Evolutionary conservation across 1,139 yeast species (phyloP).

Genomic region (Yamadazyma songkhlaensis): DNA sequence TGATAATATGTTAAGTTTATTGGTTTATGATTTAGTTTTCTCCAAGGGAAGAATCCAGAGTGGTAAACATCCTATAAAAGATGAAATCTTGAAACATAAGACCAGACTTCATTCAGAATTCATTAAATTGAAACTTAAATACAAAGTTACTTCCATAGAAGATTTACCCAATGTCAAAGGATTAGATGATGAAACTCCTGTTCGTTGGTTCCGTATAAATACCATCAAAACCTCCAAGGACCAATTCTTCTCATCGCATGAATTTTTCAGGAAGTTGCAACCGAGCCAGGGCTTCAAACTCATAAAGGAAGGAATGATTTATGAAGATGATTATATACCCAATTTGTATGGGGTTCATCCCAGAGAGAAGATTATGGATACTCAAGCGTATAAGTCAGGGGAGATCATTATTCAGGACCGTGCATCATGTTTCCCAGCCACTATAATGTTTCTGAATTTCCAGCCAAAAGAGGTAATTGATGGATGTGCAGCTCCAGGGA

Average conservation of each 20-base stretch:
- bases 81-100: conserved; percentile 71
- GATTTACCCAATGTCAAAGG: conserved; percentile 34
- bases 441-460: conserved; percentile 54
- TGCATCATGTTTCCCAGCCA: conserved; percentile 95
- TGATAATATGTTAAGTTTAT: conserved; percentile 52
- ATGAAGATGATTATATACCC: conserved; percentile 68
- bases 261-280: conserved; percentile 43
- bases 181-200: conserved; percentile 64
- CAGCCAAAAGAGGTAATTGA: conserved; percentile 67
- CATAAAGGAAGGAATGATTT: conserved; percentile 57
- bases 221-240: conserved; percentile 46
- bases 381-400: conserved; percentile 70
- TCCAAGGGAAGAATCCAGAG: conserved; percentile 83
- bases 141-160: conserved; percentile 44
- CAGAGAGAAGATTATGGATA: conserved; percentile 58
- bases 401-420: conserved; percentile 88
- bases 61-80: conserved; percentile 86
- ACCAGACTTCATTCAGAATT: conserved; percentile 81
- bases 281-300: conserved; percentile 12
- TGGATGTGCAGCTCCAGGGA: conserved; percentile 98
- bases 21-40: conserved; percentile 80
- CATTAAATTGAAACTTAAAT: conserved; percentile 69
- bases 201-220: conserved; percentile 85
- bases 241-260: conserved; percentile 39
- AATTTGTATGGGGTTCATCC: conserved; percentile 83